phyloP scores from a whole-genome alignment of 2,329 filamentous ascomycete species.

The Dissoconium aciculare region DNA sequence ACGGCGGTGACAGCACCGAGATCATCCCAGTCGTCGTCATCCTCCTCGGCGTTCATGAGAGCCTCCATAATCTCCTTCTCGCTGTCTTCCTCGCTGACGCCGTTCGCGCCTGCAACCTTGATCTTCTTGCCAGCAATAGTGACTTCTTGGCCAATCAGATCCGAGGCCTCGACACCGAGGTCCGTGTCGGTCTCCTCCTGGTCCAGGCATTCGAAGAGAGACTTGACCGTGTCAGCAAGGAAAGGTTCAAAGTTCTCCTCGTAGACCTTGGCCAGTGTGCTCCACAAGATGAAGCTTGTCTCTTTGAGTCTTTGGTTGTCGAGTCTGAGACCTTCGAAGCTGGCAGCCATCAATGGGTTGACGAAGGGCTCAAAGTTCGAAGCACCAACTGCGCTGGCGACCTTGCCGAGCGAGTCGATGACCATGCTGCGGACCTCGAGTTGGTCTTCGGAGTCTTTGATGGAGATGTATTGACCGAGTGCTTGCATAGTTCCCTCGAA shows the following conservation, averaged over 20 bases:
- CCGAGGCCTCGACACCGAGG: conserved; percentile 57
- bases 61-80: conserved; percentile 37
- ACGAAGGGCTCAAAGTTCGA: conserved; percentile 84
- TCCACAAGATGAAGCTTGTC: conserved; percentile 96
- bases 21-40: conserved; percentile 73
- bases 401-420: conserved; percentile 84
- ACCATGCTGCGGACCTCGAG: conserved; percentile 79
- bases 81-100: conserved; percentile 34
- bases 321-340: conserved; percentile 76
- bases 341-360: conserved; percentile 75
- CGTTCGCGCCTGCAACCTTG: conserved; percentile 53
- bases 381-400: conserved; percentile 74
- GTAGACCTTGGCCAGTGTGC: conserved; percentile 85
- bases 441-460: conserved; percentile 82
- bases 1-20: conserved; percentile 74
- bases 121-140: conserved; percentile 71
- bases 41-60: conserved; percentile 51
- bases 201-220: conserved; percentile 71
- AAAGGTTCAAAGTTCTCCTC: conserved; percentile 68
- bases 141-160: conserved; percentile 61
- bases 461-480: conserved; percentile 67
- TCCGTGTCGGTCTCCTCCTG: conserved; percentile 76
- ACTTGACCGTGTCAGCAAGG: conserved; percentile 61
- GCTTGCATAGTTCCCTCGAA: conserved; percentile 81
- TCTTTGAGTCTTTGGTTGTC: conserved; percentile 85